Percentiles rank a stretch among this genome's conserved stretches.
phyloP scores from a whole-genome alignment of 345 rosid species.

The Geranium brycei region DNA sequence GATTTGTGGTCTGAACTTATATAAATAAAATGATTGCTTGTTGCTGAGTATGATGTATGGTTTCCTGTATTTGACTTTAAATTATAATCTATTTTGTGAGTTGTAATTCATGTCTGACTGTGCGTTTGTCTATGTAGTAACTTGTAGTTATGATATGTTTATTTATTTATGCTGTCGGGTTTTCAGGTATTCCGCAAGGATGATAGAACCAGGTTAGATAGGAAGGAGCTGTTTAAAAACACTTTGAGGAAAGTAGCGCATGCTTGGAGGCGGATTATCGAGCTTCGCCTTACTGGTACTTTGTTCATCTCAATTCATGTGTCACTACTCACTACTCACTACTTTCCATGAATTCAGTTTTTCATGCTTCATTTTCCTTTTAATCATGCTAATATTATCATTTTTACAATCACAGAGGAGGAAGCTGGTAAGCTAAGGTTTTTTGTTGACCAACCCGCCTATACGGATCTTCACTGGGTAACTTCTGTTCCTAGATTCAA shows the following conservation, averaged over 20 bases:
- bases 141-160: neutral
- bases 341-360: neutral
- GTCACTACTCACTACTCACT: too few relatives aligned
- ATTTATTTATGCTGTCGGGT: neutral
- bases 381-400: neutral
- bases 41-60: neutral
- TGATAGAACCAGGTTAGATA: conserved; percentile 43
- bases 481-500: neutral
- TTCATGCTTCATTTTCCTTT: neutral
- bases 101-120: too few relatives aligned
- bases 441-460: conserved; percentile 76
- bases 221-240: conserved; percentile 91
- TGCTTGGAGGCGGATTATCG: conserved; percentile 76
- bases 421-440: conserved; percentile 56
- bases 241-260: conserved; percentile 73
- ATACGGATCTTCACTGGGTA: conserved; percentile 96
- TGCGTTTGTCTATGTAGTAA: neutral
- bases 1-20: neutral
- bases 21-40: neutral
- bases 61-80: neutral
- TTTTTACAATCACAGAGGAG: conserved; percentile 48
- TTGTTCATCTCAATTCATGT: neutral
- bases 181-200: conserved; percentile 68
- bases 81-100: too few relatives aligned
- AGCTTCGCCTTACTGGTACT: conserved; percentile 74